Conservation (phyloP, 1,139 yeast species). For the Pichia sp. region DNA sequence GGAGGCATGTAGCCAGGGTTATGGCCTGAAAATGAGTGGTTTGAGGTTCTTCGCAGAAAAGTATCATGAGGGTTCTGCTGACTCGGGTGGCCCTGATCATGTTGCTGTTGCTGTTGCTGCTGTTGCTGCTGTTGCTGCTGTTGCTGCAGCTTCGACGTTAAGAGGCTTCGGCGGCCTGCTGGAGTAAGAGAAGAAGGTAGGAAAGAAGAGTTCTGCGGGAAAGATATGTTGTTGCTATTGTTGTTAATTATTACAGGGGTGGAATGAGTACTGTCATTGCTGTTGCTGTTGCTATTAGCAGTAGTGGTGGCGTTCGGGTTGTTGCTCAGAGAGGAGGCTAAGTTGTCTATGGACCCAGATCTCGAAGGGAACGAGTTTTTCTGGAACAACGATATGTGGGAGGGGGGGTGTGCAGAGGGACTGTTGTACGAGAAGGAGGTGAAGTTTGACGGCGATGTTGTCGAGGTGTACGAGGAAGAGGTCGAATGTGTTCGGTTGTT, state of each 20-base stretch:
- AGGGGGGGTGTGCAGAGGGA: slow-evolving; percentile 31
- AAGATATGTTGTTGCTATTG: slow-evolving; percentile 9
- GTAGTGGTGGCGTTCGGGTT: not conserved
- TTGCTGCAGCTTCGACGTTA: slow-evolving; percentile 29
- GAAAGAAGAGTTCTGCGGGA: slow-evolving; percentile 21
- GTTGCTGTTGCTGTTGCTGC: slow-evolving; percentile 13
- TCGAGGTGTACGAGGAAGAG: slow-evolving; percentile 29
- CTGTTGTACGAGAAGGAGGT: slow-evolving; percentile 25
- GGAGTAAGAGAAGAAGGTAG: slow-evolving; percentile 25
- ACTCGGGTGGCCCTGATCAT: slow-evolving; percentile 1
- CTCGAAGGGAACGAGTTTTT: slow-evolving; percentile 27
- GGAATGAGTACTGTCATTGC: slow-evolving; percentile 15
- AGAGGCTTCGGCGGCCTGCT: slow-evolving; percentile 30
- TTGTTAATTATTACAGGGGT: slow-evolving; percentile 9
- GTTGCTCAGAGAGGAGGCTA: slow-evolving; percentile 4
- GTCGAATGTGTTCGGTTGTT: slow-evolving; percentile 18
- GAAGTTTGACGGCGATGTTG: slow-evolving; percentile 34
- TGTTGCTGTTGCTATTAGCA: not conserved
- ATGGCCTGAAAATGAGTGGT: slow-evolving; percentile 1
- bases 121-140: slow-evolving; percentile 13
- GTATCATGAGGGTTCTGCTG: slow-evolving; percentile 12
- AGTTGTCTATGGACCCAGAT: slow-evolving; percentile 27
- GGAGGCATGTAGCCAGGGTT: slow-evolving; percentile 1
- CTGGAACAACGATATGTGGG: slow-evolving; percentile 22
- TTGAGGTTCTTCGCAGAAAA: slow-evolving; percentile 13